Percentiles rank a stretch among this genome's conserved stretches.
phyloP scores from a whole-genome alignment of 805 yeast genomes.

The Metschnikowia kunwiensis region DNA sequence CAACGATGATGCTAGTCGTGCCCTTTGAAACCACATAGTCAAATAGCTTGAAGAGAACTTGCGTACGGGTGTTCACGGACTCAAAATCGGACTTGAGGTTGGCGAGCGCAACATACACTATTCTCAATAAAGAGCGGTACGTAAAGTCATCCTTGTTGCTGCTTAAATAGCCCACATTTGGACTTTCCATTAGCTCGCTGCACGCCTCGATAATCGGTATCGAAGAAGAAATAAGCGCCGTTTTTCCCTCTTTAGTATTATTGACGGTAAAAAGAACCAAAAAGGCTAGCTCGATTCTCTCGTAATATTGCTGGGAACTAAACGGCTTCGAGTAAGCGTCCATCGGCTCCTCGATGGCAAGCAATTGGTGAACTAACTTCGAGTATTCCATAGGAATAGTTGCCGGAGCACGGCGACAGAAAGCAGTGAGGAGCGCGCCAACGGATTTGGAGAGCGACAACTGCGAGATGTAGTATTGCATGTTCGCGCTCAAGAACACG shows the following conservation, averaged over 20 bases:
- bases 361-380: conserved; percentile 43
- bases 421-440: conserved; percentile 74
- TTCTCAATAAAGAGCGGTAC: conserved; percentile 62
- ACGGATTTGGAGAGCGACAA: conserved; percentile 67
- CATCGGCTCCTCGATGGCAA: conserved; percentile 49
- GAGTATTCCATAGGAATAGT: conserved; percentile 20
- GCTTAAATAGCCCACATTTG: conserved; percentile 46
- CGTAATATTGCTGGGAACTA: conserved; percentile 47
- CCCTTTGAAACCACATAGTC: conserved; percentile 65
- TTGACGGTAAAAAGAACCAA: conserved; percentile 45
- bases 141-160: conserved; percentile 28
- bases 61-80: conserved; percentile 45
- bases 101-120: conserved; percentile 47
- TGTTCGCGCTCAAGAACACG: conserved; percentile 55
- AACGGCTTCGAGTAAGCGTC: conserved; percentile 50
- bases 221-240: conserved; percentile 30
- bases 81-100: conserved; percentile 40
- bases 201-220: conserved; percentile 43
- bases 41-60: conserved; percentile 54
- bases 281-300: conserved; percentile 66
- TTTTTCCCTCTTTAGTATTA: conserved; percentile 24
- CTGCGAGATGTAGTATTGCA: conserved; percentile 66
- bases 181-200: conserved; percentile 46
- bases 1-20: conserved; percentile 53
- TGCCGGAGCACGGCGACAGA: conserved; percentile 36